Conservation (phyloP, 352 stramenopile species). For the Phytophthora pini region DNA sequence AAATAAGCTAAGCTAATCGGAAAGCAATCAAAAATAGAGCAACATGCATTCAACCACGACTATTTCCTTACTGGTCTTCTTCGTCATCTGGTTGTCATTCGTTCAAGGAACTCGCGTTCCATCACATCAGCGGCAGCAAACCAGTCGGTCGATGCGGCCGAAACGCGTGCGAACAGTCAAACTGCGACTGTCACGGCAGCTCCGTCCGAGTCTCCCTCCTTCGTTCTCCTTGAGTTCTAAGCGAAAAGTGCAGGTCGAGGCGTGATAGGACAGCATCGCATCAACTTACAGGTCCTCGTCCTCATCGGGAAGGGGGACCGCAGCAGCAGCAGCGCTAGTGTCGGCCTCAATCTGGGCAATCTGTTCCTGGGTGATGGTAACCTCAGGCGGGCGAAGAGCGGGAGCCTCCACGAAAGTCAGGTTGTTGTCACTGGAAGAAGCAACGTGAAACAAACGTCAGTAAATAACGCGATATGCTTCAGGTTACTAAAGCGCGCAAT, state of each 20-base stretch:
- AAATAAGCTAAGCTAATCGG: constrained; percentile 19
- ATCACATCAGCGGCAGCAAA: constrained; percentile 41
- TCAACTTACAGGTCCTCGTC: constrained; percentile 96
- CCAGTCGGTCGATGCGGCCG: constrained; percentile 26
- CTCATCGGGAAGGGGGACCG: constrained; percentile 96
- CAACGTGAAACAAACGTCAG: constrained; percentile 17
- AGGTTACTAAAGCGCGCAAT: background rate
- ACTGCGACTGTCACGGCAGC: constrained; percentile 3
- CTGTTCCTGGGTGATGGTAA: constrained; percentile 94
- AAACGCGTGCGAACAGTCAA: constrained; percentile 8
- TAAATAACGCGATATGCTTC: background rate
- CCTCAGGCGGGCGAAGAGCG: constrained; percentile 96
- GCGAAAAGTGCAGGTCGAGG: constrained; percentile 42
- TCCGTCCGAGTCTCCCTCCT: constrained; percentile 27
- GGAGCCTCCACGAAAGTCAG: constrained; percentile 98
- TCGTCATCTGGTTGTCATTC: constrained; percentile 39
- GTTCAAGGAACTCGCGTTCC: constrained; percentile 36
- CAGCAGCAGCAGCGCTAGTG: constrained; percentile 88
- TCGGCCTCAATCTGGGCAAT: constrained; percentile 94
- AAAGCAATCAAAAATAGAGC: constrained; percentile 51
- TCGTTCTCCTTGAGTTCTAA: constrained; percentile 42
- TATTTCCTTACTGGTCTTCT: constrained; percentile 44
- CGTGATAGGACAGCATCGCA: constrained; percentile 41
- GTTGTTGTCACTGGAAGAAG: constrained; percentile 92
- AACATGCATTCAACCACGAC: constrained; percentile 55